These are phyloP conservation scores for Zygoascus hellenicus DNA, from an alignment of 1,139 yeast genomes.

Conservation along the genomic window DNA sequence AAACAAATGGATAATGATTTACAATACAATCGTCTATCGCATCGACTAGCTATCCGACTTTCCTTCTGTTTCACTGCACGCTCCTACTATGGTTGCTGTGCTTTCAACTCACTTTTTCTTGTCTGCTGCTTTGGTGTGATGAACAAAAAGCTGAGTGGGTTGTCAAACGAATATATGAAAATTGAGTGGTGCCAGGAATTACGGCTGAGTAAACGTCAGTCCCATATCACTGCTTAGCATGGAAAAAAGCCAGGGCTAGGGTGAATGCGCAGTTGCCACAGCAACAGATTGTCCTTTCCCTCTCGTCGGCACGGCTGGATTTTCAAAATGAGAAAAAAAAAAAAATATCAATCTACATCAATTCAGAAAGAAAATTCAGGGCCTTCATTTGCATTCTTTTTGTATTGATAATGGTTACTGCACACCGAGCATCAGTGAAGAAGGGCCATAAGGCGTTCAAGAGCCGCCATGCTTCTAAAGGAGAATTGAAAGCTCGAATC, in stretches of 20 bases:
- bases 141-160: slow-evolving; percentile 6
- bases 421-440: slow-evolving; percentile 74
- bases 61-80: neutral
- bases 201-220: neutral
- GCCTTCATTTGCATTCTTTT: neutral
- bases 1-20: no score
- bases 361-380: neutral
- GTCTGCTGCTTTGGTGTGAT: slow-evolving; percentile 2
- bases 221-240: neutral
- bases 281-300: neutral
- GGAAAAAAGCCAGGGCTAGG: no score
- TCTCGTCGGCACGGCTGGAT: neutral
- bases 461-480: slow-evolving; percentile 86
- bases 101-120: neutral
- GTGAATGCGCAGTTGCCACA: neutral
- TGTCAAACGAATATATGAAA: neutral
- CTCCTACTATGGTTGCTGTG: neutral
- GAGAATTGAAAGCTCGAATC: slow-evolving; percentile 67
- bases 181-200: slow-evolving; percentile 5
- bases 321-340: neutral
- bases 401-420: slow-evolving; percentile 6
- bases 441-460: slow-evolving; percentile 86
- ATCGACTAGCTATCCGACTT: neutral
- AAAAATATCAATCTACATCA: neutral
- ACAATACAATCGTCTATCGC: no score